Conservation (phyloP, 257 asterid genomes). For the Datura wrightii region DNA sequence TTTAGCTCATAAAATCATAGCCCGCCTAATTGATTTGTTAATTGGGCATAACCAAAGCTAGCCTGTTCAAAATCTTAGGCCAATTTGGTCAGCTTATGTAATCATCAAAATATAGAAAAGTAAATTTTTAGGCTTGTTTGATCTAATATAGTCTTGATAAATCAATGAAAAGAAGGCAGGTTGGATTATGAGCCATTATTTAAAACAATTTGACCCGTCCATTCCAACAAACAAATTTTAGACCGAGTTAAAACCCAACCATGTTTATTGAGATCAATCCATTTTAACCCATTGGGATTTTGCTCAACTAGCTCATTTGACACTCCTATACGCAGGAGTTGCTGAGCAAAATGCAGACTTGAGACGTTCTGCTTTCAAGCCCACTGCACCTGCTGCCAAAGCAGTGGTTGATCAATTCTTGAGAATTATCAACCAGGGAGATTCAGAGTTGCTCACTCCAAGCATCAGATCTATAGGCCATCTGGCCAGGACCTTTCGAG, state of each 20-base stretch:
- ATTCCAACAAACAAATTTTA: too few relatives aligned
- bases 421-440: conserved; percentile 32
- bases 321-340: conserved; percentile 25
- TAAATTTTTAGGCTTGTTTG: neutral
- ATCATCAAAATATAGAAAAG: neutral
- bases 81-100: neutral
- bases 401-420: conserved; percentile 39
- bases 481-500: conserved; percentile 40
- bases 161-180: neutral
- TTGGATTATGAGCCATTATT: neutral
- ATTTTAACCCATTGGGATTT: neutral
- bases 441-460: conserved; percentile 32
- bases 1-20: neutral
- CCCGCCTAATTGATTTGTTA: neutral
- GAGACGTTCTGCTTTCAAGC: conserved; percentile 37
- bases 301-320: neutral
- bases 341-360: conserved; percentile 38
- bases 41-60: neutral
- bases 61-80: neutral
- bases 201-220: neutral
- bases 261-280: neutral
- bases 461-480: conserved; percentile 34
- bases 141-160: neutral
- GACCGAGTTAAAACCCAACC: neutral
- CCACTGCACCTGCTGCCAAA: conserved; percentile 38